Conservation (phyloP, 768 basidiomycete genomes). For the Coprinopsis sp. region DNA sequence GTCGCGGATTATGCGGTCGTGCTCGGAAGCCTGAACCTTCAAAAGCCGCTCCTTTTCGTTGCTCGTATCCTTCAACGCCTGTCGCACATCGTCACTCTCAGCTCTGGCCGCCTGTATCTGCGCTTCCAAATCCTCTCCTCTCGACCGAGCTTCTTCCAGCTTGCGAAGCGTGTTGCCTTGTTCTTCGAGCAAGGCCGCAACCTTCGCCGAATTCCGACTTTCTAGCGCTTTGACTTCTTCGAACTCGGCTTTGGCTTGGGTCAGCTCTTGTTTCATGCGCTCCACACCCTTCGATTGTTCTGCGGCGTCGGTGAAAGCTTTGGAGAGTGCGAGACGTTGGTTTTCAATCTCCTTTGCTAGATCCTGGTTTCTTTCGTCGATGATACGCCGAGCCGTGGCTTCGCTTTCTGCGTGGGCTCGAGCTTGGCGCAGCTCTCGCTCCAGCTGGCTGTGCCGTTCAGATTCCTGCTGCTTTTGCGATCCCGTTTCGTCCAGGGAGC, state of each 20-base stretch:
- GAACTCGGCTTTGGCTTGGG: slow-evolving; percentile 54
- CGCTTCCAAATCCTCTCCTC: slow-evolving; percentile 70
- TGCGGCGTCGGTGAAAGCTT: slow-evolving; percentile 63
- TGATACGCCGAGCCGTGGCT: slow-evolving; percentile 49
- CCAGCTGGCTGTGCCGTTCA: slow-evolving; percentile 50
- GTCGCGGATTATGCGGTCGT: slow-evolving; percentile 67
- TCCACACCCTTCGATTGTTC: slow-evolving; percentile 61
- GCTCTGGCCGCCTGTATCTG: slow-evolving; percentile 66
- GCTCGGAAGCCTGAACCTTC: slow-evolving; percentile 65
- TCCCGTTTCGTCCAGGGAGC: slow-evolving; percentile 37
- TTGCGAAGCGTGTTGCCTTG: slow-evolving; percentile 67
- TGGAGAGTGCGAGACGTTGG: slow-evolving; percentile 48
- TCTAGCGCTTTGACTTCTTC: slow-evolving; percentile 69
- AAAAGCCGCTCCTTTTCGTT: slow-evolving; percentile 77
- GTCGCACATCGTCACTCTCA: slow-evolving; percentile 69
- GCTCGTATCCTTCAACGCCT: slow-evolving; percentile 62
- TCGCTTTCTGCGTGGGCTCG: slow-evolving; percentile 64
- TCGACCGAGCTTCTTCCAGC: slow-evolving; percentile 68
- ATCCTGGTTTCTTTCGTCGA: slow-evolving; percentile 62
- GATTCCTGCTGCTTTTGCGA: slow-evolving; percentile 38
- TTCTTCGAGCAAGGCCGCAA: slow-evolving; percentile 65
- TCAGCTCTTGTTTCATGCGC: slow-evolving; percentile 55
- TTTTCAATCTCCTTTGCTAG: slow-evolving; percentile 51
- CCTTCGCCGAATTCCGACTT: slow-evolving; percentile 55
- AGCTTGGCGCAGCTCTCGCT: slow-evolving; percentile 60